phyloP scores from a whole-genome alignment of 1,284 basidiomycete species.

The Retiboletus flavoniger region DNA sequence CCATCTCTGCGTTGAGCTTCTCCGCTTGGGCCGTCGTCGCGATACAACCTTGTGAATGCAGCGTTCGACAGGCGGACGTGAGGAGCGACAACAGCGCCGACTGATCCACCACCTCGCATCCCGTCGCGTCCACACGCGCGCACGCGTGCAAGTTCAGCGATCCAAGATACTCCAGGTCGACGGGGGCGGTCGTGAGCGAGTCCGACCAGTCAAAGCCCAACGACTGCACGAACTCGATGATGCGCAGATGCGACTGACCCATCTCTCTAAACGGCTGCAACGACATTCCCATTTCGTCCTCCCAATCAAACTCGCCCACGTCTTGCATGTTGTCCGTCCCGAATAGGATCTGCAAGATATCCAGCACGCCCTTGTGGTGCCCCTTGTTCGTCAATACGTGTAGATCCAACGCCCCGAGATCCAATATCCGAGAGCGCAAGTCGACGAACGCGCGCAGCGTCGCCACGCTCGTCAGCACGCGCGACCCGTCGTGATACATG shows the following conservation, averaged over 20 bases:
- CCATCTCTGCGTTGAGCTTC: slow-evolving; percentile 67
- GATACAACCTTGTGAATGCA: slow-evolving; percentile 70
- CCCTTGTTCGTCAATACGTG: slow-evolving; percentile 82
- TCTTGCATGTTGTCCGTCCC: slow-evolving; percentile 56
- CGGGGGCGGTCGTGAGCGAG: slow-evolving; percentile 55
- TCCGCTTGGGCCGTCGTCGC: slow-evolving; percentile 63
- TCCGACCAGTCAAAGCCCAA: slow-evolving; percentile 90
- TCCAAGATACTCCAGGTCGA: slow-evolving; percentile 68
- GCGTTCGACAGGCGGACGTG: slow-evolving; percentile 53
- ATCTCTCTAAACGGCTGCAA: slow-evolving; percentile 65
- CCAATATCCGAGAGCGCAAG: slow-evolving; percentile 82
- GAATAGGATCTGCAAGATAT: slow-evolving; percentile 75
- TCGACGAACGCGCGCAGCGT: slow-evolving; percentile 79
- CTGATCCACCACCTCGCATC: slow-evolving; percentile 82
- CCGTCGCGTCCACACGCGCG: slow-evolving; percentile 65
- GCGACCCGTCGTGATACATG: slow-evolving; percentile 68
- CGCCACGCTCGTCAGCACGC: slow-evolving; percentile 73
- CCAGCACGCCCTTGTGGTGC: slow-evolving; percentile 66
- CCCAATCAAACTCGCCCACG: slow-evolving; percentile 42
- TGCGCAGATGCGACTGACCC: slow-evolving; percentile 77
- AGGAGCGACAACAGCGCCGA: slow-evolving; percentile 68
- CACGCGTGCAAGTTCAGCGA: slow-evolving; percentile 77
- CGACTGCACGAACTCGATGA: slow-evolving; percentile 86
- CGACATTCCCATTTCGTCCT: slow-evolving; percentile 35
- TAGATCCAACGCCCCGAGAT: slow-evolving; percentile 86